Evolutionary conservation across 2,329 filamentous ascomycete species (phyloP), one percentile per base, ranked within the genome.

Genomic region (Scedosporium apiospermum): DNA sequence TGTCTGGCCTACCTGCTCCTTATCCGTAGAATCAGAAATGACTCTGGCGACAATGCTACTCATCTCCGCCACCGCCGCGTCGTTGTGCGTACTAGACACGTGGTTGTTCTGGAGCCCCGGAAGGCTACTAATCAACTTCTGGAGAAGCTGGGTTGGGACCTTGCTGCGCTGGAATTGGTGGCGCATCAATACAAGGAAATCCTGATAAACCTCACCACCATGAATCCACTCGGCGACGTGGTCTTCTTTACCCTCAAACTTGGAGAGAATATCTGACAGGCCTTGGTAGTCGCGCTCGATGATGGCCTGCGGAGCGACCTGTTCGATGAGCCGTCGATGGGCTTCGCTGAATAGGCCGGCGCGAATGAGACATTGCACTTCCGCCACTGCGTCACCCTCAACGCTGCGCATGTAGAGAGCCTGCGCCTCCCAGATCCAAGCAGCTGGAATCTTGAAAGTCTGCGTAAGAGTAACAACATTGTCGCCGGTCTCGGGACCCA

Each of bases 401-500:
- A 87, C 85, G 63, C 87, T 87, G 65, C 90, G 88, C 75, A 91
- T 92, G 73, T 89, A 88, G 14, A 93, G 80, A 12, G 93, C 93
- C 71, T 93, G 90, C 18, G 95, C 91, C 64, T 91, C 85, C 86
- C 90, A 96, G 60, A 98, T 81, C 92, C 93, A 96, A 3, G 82
- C 74, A 1, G 81, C 75, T 0, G 93, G 91, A 51, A 98, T 84
- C 65, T 85, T 83, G 61, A 93, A 83, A 38, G 84, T 85, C 55
- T 82, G 77, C 0, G 82, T 82, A 23, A 95, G 77, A 14, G 82
- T 80, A 10, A 75, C 77, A 73, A 87, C 91, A 61, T 75, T 80
- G 16, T 76, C 71, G 65, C 82, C 80, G 7, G 80, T 77, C 59
- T 87, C 81, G 3, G 81, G 77, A 6, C 87, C 83, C 60, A 96